Conservation (phyloP, 2,329 filamentous ascomycete species). For the Pestalotiopsis sp. region DNA sequence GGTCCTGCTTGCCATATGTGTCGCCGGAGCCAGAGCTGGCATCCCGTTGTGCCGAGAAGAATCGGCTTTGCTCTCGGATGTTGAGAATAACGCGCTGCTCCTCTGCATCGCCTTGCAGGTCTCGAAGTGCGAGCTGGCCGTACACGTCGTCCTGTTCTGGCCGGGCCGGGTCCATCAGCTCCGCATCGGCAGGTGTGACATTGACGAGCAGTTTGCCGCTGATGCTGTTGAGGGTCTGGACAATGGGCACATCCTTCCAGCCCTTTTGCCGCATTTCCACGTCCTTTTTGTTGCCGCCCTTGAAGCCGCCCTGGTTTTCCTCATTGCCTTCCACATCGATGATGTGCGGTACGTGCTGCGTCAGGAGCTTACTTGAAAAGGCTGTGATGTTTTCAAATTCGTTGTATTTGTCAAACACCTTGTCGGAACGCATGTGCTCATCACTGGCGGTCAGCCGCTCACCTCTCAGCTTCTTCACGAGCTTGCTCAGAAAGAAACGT, state of each 20-base stretch:
- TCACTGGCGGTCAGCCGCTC: conserved; percentile 83
- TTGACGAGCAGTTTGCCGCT: conserved; percentile 93
- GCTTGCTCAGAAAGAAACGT: conserved; percentile 86
- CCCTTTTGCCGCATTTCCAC: conserved; percentile 79
- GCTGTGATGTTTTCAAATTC: conserved; percentile 66
- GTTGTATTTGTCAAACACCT: conserved; percentile 84
- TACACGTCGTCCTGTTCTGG: conserved; percentile 76
- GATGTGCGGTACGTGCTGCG: conserved; percentile 78
- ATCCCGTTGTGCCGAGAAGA: conserved; percentile 69
- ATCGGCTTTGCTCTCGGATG: conserved; percentile 82
- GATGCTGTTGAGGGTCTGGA: conserved; percentile 84
- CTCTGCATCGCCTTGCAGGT: conserved; percentile 74
- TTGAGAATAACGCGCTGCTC: conserved; percentile 83
- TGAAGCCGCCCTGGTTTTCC: conserved; percentile 85
- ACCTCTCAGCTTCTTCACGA: conserved; percentile 90
- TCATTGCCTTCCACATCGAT: conserved; percentile 95
- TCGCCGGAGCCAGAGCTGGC: conserved; percentile 45
- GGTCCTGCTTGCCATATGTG: conserved; percentile 70
- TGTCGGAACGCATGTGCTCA: conserved; percentile 58
- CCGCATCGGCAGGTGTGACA: conserved; percentile 77
- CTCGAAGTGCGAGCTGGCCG: conserved; percentile 74
- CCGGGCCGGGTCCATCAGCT: conserved; percentile 65
- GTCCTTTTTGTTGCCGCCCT: conserved; percentile 82
- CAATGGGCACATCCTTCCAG: conserved; percentile 79
- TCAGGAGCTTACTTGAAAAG: conserved; percentile 55